Base-by-base conservation (phyloP, 208 protist species). In the Trypanosoma platydactyli region DNA sequence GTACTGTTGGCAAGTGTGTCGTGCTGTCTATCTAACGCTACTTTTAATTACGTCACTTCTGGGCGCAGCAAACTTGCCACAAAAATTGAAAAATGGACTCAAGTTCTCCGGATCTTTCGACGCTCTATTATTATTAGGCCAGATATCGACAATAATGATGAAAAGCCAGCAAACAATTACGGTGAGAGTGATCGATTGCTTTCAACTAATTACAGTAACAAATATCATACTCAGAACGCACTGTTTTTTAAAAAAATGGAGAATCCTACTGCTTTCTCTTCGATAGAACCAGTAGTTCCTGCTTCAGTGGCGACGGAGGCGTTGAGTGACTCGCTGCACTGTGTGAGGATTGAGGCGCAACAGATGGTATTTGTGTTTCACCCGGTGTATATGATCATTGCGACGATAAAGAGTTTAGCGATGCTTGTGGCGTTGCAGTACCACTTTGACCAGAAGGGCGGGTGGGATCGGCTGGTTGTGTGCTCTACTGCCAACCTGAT, bases 361-460 rank as follows among this genome's bases (percentile, higher is more conserved):
- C 73, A 59, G 11, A 40, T 81, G 30, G 59, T 90, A 25, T 83
- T 90, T 60, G 42, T 51, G 12, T 85, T 76, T 45, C 71, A 87
- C 50, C 70, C 78, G 0, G 69, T 74, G 57, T 90, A 82, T 59
- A 85, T 90, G 64, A 77, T 83, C 25, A 30, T 80, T 29, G 71
- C 78, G 22, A 75, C 81, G n/a, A 13, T 45, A 56, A 90, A 90
- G 46, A 77, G 76, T 11, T 64, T 84, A 7, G 54, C 52, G 20
- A 82, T 90, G 78, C 69, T 90, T 29, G 45, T 90, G 33, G 75
- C 80, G 46, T 51, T 90, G 38, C 84, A 90, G 40, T 90, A 87
- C 57, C 72, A 84, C 49, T 85, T 81, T 62, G 40, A 64, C 16
- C 79, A 78, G 24, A 40, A 61, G 0, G 84, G 84, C 5, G 84